Evolutionary conservation across 768 basidiomycete genomes (phyloP).

Genomic region (Punctularia strigosozonata): DNA sequence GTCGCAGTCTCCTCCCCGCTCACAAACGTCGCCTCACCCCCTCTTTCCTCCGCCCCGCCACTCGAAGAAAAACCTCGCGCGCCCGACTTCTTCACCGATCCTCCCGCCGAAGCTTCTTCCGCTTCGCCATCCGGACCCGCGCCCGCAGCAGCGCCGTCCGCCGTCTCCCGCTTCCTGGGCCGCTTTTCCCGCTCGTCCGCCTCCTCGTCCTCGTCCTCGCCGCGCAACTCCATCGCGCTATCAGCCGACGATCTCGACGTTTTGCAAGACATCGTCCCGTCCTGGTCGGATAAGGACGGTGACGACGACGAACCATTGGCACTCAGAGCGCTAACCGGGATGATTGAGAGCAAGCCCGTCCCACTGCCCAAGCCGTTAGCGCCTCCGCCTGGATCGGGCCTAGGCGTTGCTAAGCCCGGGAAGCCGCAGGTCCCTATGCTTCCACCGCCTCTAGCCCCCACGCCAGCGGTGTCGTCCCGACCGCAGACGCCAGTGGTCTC

Average conservation of each 20-base stretch:
- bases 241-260: slow-evolving; percentile 78
- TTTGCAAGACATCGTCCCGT: slow-evolving; percentile 56
- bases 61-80: background rate
- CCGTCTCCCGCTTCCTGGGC: slow-evolving; percentile 73
- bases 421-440: background rate
- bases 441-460: background rate
- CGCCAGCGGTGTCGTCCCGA: background rate
- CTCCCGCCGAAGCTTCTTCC: background rate
- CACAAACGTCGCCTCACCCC: no score
- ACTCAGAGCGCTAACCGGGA: slow-evolving; percentile 27
- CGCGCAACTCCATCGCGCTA: slow-evolving; percentile 50
- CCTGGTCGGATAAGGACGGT: slow-evolving; percentile 29
- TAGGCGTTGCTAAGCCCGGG: background rate
- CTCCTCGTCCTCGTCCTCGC: slow-evolving; percentile 22
- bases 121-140: slow-evolving; percentile 8
- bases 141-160: slow-evolving; percentile 32
- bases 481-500: background rate
- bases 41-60: background rate
- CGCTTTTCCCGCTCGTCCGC: slow-evolving; percentile 51
- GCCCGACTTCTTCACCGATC: background rate
- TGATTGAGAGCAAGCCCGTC: slow-evolving; percentile 27
- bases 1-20: no score
- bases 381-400: slow-evolving; percentile 14
- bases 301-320: slow-evolving; percentile 21
- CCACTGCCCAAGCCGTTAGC: slow-evolving; percentile 29